phyloP scores from a whole-genome alignment of 306 rosid genomes.

The Dalbergia cochinchinensis region DNA sequence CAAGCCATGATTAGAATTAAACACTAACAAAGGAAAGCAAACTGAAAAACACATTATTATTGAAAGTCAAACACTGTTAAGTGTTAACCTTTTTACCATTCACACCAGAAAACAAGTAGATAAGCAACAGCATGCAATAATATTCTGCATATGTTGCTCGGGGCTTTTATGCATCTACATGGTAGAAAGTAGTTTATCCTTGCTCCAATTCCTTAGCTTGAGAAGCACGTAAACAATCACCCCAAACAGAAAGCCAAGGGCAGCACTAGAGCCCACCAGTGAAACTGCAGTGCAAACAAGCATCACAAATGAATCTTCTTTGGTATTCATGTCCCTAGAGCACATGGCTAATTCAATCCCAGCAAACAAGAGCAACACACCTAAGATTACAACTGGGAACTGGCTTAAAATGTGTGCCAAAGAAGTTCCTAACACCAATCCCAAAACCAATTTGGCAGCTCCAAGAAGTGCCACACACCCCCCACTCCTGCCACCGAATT shows the following conservation, averaged over 20 bases:
- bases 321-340: conserved; percentile 63
- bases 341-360: conserved; percentile 79
- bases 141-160: not conserved
- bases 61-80: not conserved
- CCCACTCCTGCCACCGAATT: conserved; percentile 83
- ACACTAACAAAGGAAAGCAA: too few relatives aligned
- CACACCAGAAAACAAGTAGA: not conserved
- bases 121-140: not conserved
- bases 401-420: conserved; percentile 55
- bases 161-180: conserved; percentile 36
- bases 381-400: conserved; percentile 69
- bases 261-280: conserved; percentile 68
- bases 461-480: conserved; percentile 79
- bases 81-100: not conserved
- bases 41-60: not conserved
- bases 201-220: conserved; percentile 55
- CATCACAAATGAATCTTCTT: conserved; percentile 71
- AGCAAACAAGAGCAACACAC: conserved; percentile 73
- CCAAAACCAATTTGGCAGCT: conserved; percentile 58
- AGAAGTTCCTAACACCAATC: conserved; percentile 69
- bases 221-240: conserved; percentile 53
- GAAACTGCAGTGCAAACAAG: conserved; percentile 65
- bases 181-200: conserved; percentile 36
- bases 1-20: too few relatives aligned
- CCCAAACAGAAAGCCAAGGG: conserved; percentile 67